Evolutionary conservation across 2,329 filamentous ascomycete genomes (phyloP), one percentile per base, ranked within the genome.

Genomic region (Simplicillium aogashimaense): DNA sequence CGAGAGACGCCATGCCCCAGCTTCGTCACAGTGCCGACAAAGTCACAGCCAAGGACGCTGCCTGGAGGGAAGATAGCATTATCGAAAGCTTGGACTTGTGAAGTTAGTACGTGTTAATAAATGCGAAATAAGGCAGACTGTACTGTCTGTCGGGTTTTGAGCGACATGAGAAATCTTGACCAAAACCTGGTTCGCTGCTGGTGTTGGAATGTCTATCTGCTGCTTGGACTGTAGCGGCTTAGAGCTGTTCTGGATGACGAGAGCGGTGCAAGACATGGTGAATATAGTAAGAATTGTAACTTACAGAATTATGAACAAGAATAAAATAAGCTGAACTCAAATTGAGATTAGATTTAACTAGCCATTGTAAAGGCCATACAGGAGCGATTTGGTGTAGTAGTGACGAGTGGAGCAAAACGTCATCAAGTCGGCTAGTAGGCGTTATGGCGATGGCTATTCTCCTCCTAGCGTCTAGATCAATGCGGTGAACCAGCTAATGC

Each of bases 71-170:
- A 66, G 2, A 53, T 53, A 35, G 58, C 55, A 2, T 29, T 12
- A 38, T 59, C 57, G 28, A 62, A 52, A 3, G 45, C 47, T 51
- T 55, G 50, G 3, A 58, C 57, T 53, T 17, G 2, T 65, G 4
- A 52, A 58, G 15, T 55, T 72, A 6, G 59, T 40, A 45, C 54
- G 17, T 70, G 67, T 45, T 37, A 43, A 13, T 66, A 65, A 16
- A 25, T 14, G 20, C 7, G 54, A 13, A 55, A 69, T 14, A 37
- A 25, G 14, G n/a, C n/a, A n/a, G n/a, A n/a, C n/a, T 9, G 9
- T 39, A 41, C 47, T 30, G 13, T 49, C 47, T 4, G 45, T 46
- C 3, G 43, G 45, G 18, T 49, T 49, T 30, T 49, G 47, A 2
- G 45, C 47, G 14, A 43, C 37, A 31, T 47, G 35, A 4, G 43